These are phyloP conservation scores for Arachnopeziza araneosa DNA, from an alignment of 2,329 filamentous ascomycete species.

Conservation along the genomic window DNA sequence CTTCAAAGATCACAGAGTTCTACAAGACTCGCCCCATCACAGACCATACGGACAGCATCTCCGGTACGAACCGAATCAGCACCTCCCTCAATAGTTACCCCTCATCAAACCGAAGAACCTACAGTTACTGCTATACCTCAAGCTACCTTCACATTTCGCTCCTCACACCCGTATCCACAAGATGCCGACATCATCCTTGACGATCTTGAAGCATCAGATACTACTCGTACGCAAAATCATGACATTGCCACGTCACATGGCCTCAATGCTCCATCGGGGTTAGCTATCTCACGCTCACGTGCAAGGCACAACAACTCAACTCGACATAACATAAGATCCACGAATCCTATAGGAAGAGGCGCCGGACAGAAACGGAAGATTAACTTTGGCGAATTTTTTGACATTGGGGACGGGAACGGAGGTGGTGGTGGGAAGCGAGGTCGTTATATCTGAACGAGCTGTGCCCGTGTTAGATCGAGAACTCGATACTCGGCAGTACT, in stretches of 20 bases:
- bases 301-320: constrained; percentile 25
- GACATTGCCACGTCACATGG: constrained; percentile 20
- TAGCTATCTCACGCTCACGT: constrained; percentile 26
- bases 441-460: constrained; percentile 25
- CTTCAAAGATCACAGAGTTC: constrained; percentile 43
- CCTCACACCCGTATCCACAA: constrained; percentile 53
- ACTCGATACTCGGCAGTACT: constrained; percentile 9
- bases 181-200: constrained; percentile 54
- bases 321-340: constrained; percentile 19
- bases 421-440: constrained; percentile 32
- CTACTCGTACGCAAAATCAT: constrained; percentile 29
- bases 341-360: constrained; percentile 46
- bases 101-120: constrained; percentile 9
- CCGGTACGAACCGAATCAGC: constrained; percentile 36
- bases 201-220: constrained; percentile 54
- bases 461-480: neutral
- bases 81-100: constrained; percentile 17
- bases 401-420: constrained; percentile 57
- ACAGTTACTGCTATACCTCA: constrained; percentile 33
- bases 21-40: constrained; percentile 32
- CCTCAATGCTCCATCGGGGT: constrained; percentile 18
- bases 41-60: constrained; percentile 29
- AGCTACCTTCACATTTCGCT: constrained; percentile 65
- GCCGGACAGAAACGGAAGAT: constrained; percentile 69
- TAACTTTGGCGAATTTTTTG: constrained; percentile 71